Evolutionary conservation across 78 protist genomes (phyloP), one percentile per base, ranked within the genome.

Genomic region (Protostelium mycophagum): DNA sequence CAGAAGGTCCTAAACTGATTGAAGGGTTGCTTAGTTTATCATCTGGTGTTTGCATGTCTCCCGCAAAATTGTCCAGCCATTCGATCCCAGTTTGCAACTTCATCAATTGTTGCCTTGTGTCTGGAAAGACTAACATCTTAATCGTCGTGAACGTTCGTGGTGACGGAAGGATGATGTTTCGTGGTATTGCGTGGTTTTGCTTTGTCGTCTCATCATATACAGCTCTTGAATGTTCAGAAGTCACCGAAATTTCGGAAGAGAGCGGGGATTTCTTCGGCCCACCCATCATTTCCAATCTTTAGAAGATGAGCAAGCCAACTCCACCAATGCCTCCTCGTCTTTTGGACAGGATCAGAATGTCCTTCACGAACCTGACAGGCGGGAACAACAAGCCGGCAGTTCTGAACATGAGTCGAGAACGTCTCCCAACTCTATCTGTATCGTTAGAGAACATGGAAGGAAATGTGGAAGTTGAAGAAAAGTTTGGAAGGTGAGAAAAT

Each of bases 401-500:
- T n/a, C n/a, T n/a, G n/a, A n/a, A n/a, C n/a, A n/a, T n/a, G n/a
- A 51, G 73, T 51, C 73, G 73, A 51, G 73, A 51, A 16, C 5
- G 16, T 5, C 73, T 51, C 5, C 73, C 73, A 5, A 51, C 73
- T 51, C 73, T 51, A 16, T 51, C 73, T 51, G 73, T 51, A 51
- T 51, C 73, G 73, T 16, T 51, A 51, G 73, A 51, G 16, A 5
- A 51, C 31, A 5, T 51, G 73, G 73, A 51, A 51, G 73, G 73
- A 25, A 5, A 51, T 5, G 73, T 51, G 31, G 73, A 51, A 25
- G 5, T 16, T 25, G 16, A 16, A 51, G 73, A 51, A 51, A 51
- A 51, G 73, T 51, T 51, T 51, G 73, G 73, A 51, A 51, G 73
- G 73, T 51, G 73, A 51, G 73, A 51, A n/a, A n/a, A n/a, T n/a